Base-by-base conservation (phyloP, 306 rosid genomes). In the Heteromeles arbutifolia region DNA sequence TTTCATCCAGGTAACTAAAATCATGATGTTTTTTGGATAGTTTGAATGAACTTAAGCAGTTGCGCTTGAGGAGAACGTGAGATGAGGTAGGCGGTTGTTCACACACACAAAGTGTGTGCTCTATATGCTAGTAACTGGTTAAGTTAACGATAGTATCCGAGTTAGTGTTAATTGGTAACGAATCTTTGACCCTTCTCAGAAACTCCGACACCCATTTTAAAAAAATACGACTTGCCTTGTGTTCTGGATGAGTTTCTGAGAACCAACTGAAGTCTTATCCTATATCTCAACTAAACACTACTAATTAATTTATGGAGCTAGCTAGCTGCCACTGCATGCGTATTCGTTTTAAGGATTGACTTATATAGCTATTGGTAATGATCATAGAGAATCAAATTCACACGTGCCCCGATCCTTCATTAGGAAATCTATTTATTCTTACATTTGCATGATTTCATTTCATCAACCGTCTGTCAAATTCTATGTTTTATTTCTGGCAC, bases 191-290 rank as follows among this genome's bases (percentile, higher is more conserved):
- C 18, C 54, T 15, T 50, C 54, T 15, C 21, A 5, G 8, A 50
- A 50, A 50, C 19, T 17, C 8, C 18, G 21, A 1, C 54, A 48
- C 21, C 24, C 29, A 12, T 11, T 58, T 58, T 0, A 11, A 11
- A 58, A 21, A 22, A 57, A 10, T 57, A 22, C 17, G 19, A 59
- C 31, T 6, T 65, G 64, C 17, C 25, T 22, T 50, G 26, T 14
- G 28, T 43, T 77, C 15, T 44, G 5, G 25, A 24, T 45, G 57
- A 44, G 54, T 65, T 76, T 77, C 80, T 43, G 41, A 65, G 80
- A 77, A 77, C 31, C 74, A 77, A 28, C 80, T 73, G 56, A 64
- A 53, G 67, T 44, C 58, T n/a, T 41, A 26, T 25, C 31, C 24
- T 6, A 15, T 50, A 15, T 39, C 66, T 69, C 80, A 68, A 77